Evolutionary conservation across 1,284 basidiomycete species (phyloP), one percentile per base, ranked within the genome.

Genomic region (Puccinia coronata): DNA sequence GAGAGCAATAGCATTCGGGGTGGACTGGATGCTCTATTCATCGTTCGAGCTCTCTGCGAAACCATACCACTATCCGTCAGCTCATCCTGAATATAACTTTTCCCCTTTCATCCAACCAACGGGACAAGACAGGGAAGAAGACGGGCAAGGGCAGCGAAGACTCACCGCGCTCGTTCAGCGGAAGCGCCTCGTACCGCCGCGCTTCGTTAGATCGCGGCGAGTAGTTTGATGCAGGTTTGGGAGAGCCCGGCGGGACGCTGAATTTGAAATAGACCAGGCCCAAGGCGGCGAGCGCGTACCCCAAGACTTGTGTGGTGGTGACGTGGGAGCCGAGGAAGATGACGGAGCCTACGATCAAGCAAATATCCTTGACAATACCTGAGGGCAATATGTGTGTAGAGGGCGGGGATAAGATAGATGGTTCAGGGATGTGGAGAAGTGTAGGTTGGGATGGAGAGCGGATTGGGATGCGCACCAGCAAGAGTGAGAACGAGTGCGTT

Each of bases 311-410:
- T 20, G 76, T 78, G 18, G 47, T 28, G 0, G 76, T 69, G 28
- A 78, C 63, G 36, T 49, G 39, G 18, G 76, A 78, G 36, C 61
- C 63, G 9, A 78, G 31, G 25, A 78, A 78, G 53, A 78, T 12
- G 31, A 78, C 76, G 18, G 76, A 67, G 9, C 76, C 76, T 0
- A 53, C 20, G 55, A 78, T 78, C 36, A 78, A 55, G 47, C 76
- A 65, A 43, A 78, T 78, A 69, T 78, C 76, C 34, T 78, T 78
- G 28, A 78, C 47, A 59, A 78, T 78, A n/a, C 76, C 76, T 67
- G 36, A n/a, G n/a, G 47, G 20, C 43, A 47, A 53, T 8, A 8
- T 5, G 5, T 14, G 57, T 73, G 25, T 28, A 14, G 47, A 53
- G 55, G 4, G n/a, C 9, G 20, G 51, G 0, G 55, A n/a, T 41